Evolutionary conservation across 2,329 filamentous ascomycete genomes (phyloP), one percentile per base, ranked within the genome.

Genomic region (Thielaviopsis populi): DNA sequence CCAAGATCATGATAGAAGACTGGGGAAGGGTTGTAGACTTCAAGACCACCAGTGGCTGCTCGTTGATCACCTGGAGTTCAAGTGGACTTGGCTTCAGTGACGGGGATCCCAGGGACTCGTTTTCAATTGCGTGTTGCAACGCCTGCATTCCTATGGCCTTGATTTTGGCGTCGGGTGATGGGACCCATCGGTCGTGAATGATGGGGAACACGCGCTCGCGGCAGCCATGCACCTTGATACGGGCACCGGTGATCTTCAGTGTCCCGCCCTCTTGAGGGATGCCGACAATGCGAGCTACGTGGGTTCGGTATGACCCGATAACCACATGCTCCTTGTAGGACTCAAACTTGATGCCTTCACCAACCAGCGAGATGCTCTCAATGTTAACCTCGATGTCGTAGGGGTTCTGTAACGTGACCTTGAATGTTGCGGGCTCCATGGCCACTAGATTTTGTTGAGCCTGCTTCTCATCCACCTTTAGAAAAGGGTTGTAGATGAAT

Each of bases 401-500:
- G 0, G 91, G 90, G 69, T 99, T 99, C 71, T 97, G 94, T 19
- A 99, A 77, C 1, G 88, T 91, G 37, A 97, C 80, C 68, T 83
- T 82, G 73, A 96, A 96, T 3, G 81, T 84, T 1, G 88, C 85
- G 65, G 82, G 75, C 72, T 97, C 91, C 17, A 85, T 86, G 3
- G 89, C 85, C 22, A 97, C 88, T 37, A 96, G 77, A 0, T 90
- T 81, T 65, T 80, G 80, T 65, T 91, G 84, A 13, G 81, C 77
- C 1, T 79, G 77, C 27, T 80, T 79, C 61, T 86, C 79, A 50
- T 83, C 80, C 0, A 79, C 74, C 62, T 80, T 80, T 22, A 91
- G 75, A 70, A 96, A 97, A 0, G 94, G 90, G 70, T 96, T 96
- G 72, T 97, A 95, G 65, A 99, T 88, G 69, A 99, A 96, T 0